Evolutionary conservation across 345 rosid species (phyloP), one percentile per base, ranked within the genome.

Genomic region (Eucalyptus tenuipes): DNA sequence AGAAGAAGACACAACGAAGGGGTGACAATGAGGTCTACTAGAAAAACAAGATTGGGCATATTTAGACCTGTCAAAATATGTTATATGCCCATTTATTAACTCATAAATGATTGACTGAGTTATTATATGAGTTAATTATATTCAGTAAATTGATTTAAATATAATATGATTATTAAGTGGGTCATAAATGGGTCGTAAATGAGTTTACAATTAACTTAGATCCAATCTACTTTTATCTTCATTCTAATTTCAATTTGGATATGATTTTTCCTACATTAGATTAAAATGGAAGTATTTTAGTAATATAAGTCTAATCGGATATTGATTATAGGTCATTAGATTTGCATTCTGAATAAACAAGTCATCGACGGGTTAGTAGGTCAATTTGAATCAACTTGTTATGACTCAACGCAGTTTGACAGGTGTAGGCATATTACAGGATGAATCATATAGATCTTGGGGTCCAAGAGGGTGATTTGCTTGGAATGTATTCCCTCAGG

Each of bases 261-360:
- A 24, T 0, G 29, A 55, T 22, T 55, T 55, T 55, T 55, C 12
- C 13, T 55, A 55, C 61, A 55, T 24, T 22, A 55, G 29, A 22
- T 55, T 55, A 55, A 55, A 55, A 55, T 55, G 29, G 0, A 55
- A 55, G 29, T 55, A 55, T 24, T 24, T 55, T 55, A 55, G 13
- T 25, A 55, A 2, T 24, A 24, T 55, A 25, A 10, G 13, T 55
- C 0, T 25, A 1, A 7, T 55, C 5, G 5, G 57, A 52, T 52
- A 52, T 52, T 52, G 0, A 52, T 20, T 52, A 25, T 55, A 10
- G 13, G 13, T 24, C 1, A 55, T 3, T 10, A 55, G 0, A 24
- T 55, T 55, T 55, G 61, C 61, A 55, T 55, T 55, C 0, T 10
- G 29, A 24, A 55, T 55, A 55, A 55, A 55, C 0, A 2, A 0